Evolutionary conservation across 768 basidiomycete genomes (phyloP), one percentile per base, ranked within the genome.

Genomic region (Pulveroboletus sp.): DNA sequence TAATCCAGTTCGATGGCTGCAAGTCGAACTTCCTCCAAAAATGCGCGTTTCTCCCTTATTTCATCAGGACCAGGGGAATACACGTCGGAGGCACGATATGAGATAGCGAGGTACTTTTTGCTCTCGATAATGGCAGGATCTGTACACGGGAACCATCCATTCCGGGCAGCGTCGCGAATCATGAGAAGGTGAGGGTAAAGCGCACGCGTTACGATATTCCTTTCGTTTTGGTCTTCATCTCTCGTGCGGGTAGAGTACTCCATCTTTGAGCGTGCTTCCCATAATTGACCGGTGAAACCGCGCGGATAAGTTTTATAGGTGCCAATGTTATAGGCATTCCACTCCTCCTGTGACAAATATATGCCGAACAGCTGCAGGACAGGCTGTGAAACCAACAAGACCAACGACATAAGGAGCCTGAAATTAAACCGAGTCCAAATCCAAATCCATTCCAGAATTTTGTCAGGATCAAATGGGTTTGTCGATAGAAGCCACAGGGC

Each of bases 181-280:
- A 51, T 28, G 18, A 60, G 46, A 3, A 40, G 10, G n/a, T 6
- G 27, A 8, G 27, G 27, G 27, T 3, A 5, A 28, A 28, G 27
- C 27, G 27, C 5, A 8, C 27, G 27, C 27, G 27, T 28, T 28
- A 28, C 27, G 8, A 28, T 28, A 2, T 28, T 28, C 8, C 8
- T 28, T 28, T 28, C 27, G 1, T 8, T 5, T 28, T 28, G 27
- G 8, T 28, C 27, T 8, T 28, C 27, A 6, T 28, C 27, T 8
- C 5, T 28, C 1, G 8, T 28, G 27, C 27, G 27, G 8, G 27
- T 28, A 8, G 27, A 28, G 8, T 28, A 28, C 27, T 28, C 27
- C 59, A 52, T 28, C 27, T 28, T 28, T 8, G 27, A 28, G 21
- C 59, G 59, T 8, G 59, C 58, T 17, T 59, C 51, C 59, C 58